A percentile compares a stretch with the other conserved stretches of the same genome.
These are phyloP conservation scores for Fusarium drepaniforme DNA, from an alignment of 2,329 filamentous ascomycete genomes.

Conservation along the genomic window DNA sequence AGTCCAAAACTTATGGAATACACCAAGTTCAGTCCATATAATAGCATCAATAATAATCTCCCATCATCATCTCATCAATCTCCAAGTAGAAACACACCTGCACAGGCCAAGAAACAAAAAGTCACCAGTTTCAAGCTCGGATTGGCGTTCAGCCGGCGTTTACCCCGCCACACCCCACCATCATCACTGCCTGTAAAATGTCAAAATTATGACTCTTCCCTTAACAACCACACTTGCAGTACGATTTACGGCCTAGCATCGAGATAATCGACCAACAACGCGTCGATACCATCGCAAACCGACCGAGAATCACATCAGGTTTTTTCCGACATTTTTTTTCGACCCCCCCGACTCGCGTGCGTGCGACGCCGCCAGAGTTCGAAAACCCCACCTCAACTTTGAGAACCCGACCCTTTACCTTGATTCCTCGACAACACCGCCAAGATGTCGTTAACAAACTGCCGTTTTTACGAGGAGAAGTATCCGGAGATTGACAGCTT, in stretches of 20 bases:
- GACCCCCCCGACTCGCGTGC: constrained; percentile 32
- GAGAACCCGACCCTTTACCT: constrained; percentile 36
- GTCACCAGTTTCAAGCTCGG: background rate
- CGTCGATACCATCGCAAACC: constrained; percentile 7
- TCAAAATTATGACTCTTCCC: constrained; percentile 59
- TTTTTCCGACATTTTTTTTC: constrained; percentile 23
- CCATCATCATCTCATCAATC: background rate
- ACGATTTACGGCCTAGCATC: constrained; percentile 41
- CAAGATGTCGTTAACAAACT: constrained; percentile 95
- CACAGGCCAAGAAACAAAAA: background rate
- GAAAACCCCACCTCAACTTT: constrained; percentile 48
- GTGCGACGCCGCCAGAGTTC: constrained; percentile 42
- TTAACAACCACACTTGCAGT: constrained; percentile 36
- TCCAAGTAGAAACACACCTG: background rate
- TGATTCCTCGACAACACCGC: constrained; percentile 56
- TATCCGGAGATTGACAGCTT: constrained; percentile 97
- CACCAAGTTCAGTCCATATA: background rate
- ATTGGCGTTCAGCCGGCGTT: constrained; percentile 2
- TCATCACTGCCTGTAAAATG: constrained; percentile 53
- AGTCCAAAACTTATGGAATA: background rate
- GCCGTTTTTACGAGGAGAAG: constrained; percentile 97
- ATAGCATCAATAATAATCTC: background rate
- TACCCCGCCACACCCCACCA: constrained; percentile 57
- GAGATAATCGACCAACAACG: constrained; percentile 27
- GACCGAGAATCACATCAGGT: constrained; percentile 8